Conservation (phyloP, 2,329 filamentous ascomycete species). For the Arthroderma sp. region DNA sequence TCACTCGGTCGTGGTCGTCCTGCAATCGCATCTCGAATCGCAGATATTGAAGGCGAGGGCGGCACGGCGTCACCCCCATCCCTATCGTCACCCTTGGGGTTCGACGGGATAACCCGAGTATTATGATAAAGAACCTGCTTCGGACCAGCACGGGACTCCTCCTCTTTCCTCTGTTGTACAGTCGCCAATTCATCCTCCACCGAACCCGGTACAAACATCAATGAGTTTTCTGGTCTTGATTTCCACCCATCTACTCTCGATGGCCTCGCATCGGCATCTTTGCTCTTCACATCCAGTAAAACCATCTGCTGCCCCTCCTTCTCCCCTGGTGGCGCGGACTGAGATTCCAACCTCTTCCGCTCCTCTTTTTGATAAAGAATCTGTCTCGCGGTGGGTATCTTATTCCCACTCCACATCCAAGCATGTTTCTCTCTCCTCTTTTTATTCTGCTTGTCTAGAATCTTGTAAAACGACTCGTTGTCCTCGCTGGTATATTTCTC, state of each 20-base stretch:
- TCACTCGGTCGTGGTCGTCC: constrained; percentile 52
- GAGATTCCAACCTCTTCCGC: constrained; percentile 57
- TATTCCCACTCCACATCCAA: constrained; percentile 83
- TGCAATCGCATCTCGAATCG: constrained; percentile 70
- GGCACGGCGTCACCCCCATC: constrained; percentile 38
- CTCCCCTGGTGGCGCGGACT: constrained; percentile 50
- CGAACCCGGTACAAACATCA: constrained; percentile 60
- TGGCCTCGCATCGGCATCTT: constrained; percentile 50
- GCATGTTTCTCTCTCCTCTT: constrained; percentile 72
- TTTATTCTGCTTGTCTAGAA: constrained; percentile 81
- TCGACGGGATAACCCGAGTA: constrained; percentile 53
- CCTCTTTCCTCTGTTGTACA: constrained; percentile 53
- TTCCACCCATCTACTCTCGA: constrained; percentile 69
- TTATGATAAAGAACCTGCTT: constrained; percentile 71
- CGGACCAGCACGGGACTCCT: constrained; percentile 58
- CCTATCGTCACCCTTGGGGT: constrained; percentile 7
- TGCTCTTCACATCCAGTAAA: constrained; percentile 20
- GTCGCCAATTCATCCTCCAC: constrained; percentile 46
- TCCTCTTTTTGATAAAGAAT: constrained; percentile 40
- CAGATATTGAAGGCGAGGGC: constrained; percentile 69
- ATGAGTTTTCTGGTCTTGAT: constrained; percentile 57
- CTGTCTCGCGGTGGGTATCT: constrained; percentile 53
- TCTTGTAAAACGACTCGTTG: constrained; percentile 88
- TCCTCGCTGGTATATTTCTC: constrained; percentile 93
- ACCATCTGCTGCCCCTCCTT: constrained; percentile 41